phyloP scores from a whole-genome alignment of 225 moss, liverwort and hornwort genomes.

The Climacium dendroides region DNA sequence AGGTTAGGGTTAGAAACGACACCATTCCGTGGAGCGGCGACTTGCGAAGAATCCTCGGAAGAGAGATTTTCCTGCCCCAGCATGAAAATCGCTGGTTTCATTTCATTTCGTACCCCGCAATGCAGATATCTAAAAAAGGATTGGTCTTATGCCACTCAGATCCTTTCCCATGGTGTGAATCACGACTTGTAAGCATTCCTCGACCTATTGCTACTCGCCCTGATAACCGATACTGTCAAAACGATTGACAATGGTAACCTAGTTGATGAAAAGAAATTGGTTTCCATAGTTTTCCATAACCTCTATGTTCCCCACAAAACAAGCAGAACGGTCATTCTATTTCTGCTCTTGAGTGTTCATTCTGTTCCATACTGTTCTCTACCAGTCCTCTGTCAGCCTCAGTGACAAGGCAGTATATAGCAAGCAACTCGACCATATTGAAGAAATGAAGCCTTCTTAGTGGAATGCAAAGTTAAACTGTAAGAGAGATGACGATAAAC shows the following conservation, averaged over 20 bases:
- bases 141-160: slow-evolving; percentile 64
- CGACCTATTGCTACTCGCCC: too few relatives aligned
- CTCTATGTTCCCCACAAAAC: background rate
- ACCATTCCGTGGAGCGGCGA: background rate
- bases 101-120: background rate
- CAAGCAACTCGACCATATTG: too few relatives aligned
- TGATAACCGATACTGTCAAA: background rate
- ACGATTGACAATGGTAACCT: background rate
- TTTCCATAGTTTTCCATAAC: background rate
- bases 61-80: background rate
- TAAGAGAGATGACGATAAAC: too few relatives aligned
- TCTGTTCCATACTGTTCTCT: too few relatives aligned
- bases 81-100: background rate
- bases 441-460: too few relatives aligned
- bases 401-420: too few relatives aligned
- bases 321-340: background rate
- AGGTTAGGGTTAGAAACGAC: background rate
- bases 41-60: background rate
- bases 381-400: background rate
- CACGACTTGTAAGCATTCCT: slow-evolving; percentile 59
- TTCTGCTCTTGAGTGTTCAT: background rate
- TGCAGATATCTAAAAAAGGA: slow-evolving; percentile 17
- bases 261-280: background rate
- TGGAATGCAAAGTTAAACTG: too few relatives aligned
- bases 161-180: slow-evolving; percentile 66